phyloP scores from a whole-genome alignment of 768 basidiomycete species.

The Amanita thiersii region DNA sequence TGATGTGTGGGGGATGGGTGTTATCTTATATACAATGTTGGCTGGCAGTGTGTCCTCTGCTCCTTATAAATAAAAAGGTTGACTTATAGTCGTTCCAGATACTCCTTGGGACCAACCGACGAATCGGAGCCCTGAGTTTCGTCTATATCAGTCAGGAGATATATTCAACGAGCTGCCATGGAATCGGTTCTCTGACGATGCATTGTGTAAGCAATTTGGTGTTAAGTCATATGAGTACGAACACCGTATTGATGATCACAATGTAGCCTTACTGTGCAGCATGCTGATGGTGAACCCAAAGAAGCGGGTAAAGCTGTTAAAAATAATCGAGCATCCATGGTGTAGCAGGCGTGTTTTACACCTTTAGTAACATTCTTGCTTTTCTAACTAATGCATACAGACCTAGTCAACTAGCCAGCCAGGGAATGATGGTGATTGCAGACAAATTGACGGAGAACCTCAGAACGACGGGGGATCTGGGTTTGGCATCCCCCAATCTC shows the following conservation, averaged over 20 bases:
- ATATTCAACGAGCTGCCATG: constrained; percentile 76
- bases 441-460: constrained; percentile 64
- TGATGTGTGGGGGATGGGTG: constrained; percentile 93
- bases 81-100: constrained; percentile 35
- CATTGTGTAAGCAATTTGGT: constrained; percentile 46
- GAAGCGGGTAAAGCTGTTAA: constrained; percentile 54
- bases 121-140: constrained; percentile 65
- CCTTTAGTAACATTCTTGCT: constrained; percentile 5
- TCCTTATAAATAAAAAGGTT: background rate
- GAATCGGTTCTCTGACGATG: constrained; percentile 50
- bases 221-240: too few relatives aligned
- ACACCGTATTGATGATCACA: too few relatives aligned
- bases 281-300: constrained; percentile 67
- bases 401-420: constrained; percentile 59
- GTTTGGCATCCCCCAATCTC: constrained; percentile 54
- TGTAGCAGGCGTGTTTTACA: constrained; percentile 43
- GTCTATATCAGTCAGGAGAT: constrained; percentile 64
- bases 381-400: constrained; percentile 24
- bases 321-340: constrained; percentile 59
- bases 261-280: constrained; percentile 63
- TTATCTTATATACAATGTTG: constrained; percentile 87
- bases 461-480: constrained; percentile 65
- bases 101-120: constrained; percentile 99
- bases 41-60: constrained; percentile 64
- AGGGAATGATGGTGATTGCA: constrained; percentile 47